Evolutionary conservation across 1,284 basidiomycete species (phyloP).

Genomic region (Wallemia ichthyophaga): DNA sequence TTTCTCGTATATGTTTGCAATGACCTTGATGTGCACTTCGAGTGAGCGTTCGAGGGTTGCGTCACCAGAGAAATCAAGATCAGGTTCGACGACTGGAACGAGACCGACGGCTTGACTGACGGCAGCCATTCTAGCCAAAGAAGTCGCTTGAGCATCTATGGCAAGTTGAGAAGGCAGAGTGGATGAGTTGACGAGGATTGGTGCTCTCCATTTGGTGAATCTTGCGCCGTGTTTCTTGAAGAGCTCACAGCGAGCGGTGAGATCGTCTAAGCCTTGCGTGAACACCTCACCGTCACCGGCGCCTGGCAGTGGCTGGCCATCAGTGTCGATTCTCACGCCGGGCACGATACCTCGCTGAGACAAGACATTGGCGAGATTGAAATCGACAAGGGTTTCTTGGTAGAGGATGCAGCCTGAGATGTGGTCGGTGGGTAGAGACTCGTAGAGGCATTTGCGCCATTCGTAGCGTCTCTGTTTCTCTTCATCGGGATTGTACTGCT

Average conservation of each 20-base stretch:
- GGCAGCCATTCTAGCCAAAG: slow-evolving; percentile 20
- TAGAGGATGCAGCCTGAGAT: slow-evolving; percentile 25
- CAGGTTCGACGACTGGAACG: slow-evolving; percentile 25
- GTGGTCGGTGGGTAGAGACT: slow-evolving; percentile 17
- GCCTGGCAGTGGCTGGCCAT: slow-evolving; percentile 21
- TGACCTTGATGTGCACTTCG: slow-evolving; percentile 22
- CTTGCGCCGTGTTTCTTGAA: slow-evolving; percentile 21
- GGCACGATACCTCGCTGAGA: slow-evolving; percentile 21
- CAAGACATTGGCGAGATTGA: slow-evolving; percentile 20
- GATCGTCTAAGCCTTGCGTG: slow-evolving; percentile 23
- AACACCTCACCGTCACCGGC: slow-evolving; percentile 17
- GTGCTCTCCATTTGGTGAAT: slow-evolving; percentile 25
- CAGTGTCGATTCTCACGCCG: slow-evolving; percentile 24
- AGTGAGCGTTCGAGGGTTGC: slow-evolving; percentile 21
- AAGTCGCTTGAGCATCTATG: slow-evolving; percentile 21
- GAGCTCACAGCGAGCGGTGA: slow-evolving; percentile 19
- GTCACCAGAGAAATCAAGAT: slow-evolving; percentile 24
- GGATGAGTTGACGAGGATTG: slow-evolving; percentile 19
- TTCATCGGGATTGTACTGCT: slow-evolving; percentile 16
- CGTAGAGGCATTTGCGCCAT: slow-evolving; percentile 22
- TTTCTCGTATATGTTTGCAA: slow-evolving; percentile 20
- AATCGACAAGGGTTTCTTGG: slow-evolving; percentile 22
- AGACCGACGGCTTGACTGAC: slow-evolving; percentile 23
- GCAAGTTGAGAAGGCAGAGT: slow-evolving; percentile 18
- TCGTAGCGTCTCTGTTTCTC: slow-evolving; percentile 17